Conservation (phyloP, 2,329 filamentous ascomycete species). For the Penicillium expansum region DNA sequence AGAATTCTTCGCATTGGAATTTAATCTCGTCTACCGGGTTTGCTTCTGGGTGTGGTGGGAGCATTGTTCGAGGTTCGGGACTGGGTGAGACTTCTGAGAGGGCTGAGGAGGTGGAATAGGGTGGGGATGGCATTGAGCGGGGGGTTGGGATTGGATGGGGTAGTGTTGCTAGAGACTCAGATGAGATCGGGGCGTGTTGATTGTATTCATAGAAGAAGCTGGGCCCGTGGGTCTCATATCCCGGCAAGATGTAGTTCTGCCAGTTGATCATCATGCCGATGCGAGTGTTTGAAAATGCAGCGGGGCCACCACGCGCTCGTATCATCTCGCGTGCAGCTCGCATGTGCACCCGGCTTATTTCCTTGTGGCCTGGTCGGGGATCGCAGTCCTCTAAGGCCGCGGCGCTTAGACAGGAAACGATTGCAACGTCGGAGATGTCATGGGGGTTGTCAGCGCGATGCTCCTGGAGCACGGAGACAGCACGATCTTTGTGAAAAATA, state of each 20-base stretch:
- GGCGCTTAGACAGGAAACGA: constrained; percentile 41
- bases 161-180: neutral
- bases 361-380: constrained; percentile 37
- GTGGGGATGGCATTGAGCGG: constrained; percentile 24
- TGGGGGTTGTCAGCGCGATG: constrained; percentile 32
- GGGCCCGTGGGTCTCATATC: constrained; percentile 36
- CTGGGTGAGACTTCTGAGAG: constrained; percentile 13
- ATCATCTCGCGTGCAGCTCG: constrained; percentile 41
- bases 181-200: constrained; percentile 6
- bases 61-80: neutral
- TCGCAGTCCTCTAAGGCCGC: constrained; percentile 43
- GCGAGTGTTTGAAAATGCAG: constrained; percentile 36
- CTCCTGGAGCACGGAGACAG: constrained; percentile 35
- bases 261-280: constrained; percentile 44
- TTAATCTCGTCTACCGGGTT: constrained; percentile 33
- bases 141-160: constrained; percentile 3
- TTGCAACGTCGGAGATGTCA: constrained; percentile 39
- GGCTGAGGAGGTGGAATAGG: constrained; percentile 18
- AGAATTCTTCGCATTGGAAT: constrained; percentile 39
- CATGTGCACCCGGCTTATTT: constrained; percentile 43
- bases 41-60: neutral
- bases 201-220: constrained; percentile 37
- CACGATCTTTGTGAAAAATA: constrained; percentile 34
- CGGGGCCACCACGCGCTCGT: constrained; percentile 36
- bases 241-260: constrained; percentile 43